Conservation (phyloP, 805 yeast genomes). For the Candida parachauliodes region DNA sequence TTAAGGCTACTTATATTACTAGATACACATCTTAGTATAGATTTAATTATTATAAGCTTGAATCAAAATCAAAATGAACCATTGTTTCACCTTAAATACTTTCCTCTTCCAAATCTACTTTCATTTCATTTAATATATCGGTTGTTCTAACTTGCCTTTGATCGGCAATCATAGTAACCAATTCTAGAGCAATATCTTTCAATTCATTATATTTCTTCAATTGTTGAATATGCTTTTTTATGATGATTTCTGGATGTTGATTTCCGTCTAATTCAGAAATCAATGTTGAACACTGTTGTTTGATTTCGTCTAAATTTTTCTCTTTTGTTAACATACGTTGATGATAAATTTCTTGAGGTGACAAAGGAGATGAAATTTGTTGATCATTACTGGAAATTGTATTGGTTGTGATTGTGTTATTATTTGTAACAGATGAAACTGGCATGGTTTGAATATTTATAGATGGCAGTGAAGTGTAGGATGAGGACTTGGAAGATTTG, state of each 20-base stretch:
- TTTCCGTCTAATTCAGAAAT: slow-evolving; percentile 30
- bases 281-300: slow-evolving; percentile 27
- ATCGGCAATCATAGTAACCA: slow-evolving; percentile 59
- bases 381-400: neutral
- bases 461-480: neutral
- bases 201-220: slow-evolving; percentile 60
- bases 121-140: slow-evolving; percentile 51
- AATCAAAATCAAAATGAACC: neutral
- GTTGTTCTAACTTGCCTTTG: slow-evolving; percentile 46
- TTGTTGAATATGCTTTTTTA: slow-evolving; percentile 48
- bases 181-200: slow-evolving; percentile 55
- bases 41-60: too few species aligned
- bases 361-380: slow-evolving; percentile 5
- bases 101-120: slow-evolving; percentile 12
- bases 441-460: neutral
- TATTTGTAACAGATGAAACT: neutral
- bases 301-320: slow-evolving; percentile 26
- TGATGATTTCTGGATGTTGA: slow-evolving; percentile 43
- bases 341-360: slow-evolving; percentile 6
- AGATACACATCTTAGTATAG: too few species aligned
- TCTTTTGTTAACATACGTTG: slow-evolving; percentile 14
- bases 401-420: neutral
- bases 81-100: slow-evolving; percentile 1
- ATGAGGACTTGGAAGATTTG: too few species aligned
- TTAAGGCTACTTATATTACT: too few species aligned